Conservation (phyloP, 1,139 yeast genomes). For the Wickerhamomyces sp. region DNA sequence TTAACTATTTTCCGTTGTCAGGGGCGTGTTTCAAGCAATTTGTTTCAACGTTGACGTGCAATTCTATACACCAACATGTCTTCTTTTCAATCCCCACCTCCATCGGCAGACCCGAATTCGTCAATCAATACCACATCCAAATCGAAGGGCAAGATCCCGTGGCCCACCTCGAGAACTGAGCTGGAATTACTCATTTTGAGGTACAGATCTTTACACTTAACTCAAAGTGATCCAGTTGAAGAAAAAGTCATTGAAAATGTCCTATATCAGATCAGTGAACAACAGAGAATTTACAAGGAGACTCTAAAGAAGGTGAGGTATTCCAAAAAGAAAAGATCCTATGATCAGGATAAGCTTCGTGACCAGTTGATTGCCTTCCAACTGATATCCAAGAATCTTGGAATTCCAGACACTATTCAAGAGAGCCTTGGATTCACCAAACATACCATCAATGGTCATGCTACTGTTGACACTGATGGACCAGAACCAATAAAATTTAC, state of each 20-base stretch:
- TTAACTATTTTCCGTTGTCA: no score
- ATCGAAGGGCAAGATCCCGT: conserved; percentile 1
- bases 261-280: conserved; percentile 28
- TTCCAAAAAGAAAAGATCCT: conserved; percentile 19
- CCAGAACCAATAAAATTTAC: conserved; percentile 25
- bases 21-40: background rate
- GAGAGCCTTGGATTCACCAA: conserved; percentile 7
- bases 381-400: conserved; percentile 70
- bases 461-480: background rate
- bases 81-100: background rate
- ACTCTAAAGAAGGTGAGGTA: conserved; percentile 27
- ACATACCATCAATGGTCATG: background rate
- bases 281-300: conserved; percentile 32
- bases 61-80: background rate
- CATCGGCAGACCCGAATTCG: background rate
- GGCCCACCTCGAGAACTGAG: conserved; percentile 19
- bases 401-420: conserved; percentile 49
- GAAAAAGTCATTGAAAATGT: conserved; percentile 30
- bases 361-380: conserved; percentile 75
- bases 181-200: conserved; percentile 19
- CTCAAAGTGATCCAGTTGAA: conserved; percentile 12
- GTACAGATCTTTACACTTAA: conserved; percentile 18
- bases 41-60: background rate
- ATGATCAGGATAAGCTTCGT: conserved; percentile 50
- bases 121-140: background rate